Base-by-base conservation (phyloP, 768 basidiomycete species). In the Mycena capillaripes region DNA sequence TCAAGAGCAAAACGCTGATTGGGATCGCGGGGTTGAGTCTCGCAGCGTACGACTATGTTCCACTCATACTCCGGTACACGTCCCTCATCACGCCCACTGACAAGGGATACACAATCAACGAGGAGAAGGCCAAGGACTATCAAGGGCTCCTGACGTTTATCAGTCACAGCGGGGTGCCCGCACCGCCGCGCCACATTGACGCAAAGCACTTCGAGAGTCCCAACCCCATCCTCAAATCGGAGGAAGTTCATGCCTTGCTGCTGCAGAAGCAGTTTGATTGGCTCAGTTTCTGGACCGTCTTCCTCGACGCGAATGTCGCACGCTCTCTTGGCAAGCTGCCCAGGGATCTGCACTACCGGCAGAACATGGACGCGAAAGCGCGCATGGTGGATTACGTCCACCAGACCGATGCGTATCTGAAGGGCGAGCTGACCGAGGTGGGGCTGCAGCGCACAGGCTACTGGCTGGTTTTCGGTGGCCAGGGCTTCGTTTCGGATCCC, bases 281-380 rank as follows among this genome's bases (percentile, higher is more conserved):
- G 52, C 52, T 55, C 27, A 30, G 3, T 27, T 55, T 55, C 52
- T 55, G 52, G 52, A 55, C 25, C 7, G 52, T 55, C 14, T 55
- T 58, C 19, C 34, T 58, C 56, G 56, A 58, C 56, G 56, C 56
- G 34, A 58, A 58, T 38, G 34, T 58, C 36, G 56, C 56, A 34
- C 56, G 56, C n/a, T 23, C 34, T 21, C 56, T 58, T 34, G 56
- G 56, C 32, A 58, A 34, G 56, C n/a, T 58, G 34, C 56, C 56
- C 56, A 38, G 2, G 36, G 36, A 58, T 58, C 56, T 58, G 34
- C 34, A 21, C n/a, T 38, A 58, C 56, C 32, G 36, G 32, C 2
- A 58, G 36, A 10, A 14, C 56, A 58, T 58, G 32, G 25, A 34
- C 21, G 4, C n/a, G 11, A 58, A 58, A 19, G 36, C 32, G 34